Percentiles rank a stretch among this genome's conserved stretches.
Evolutionary conservation across 306 rosid genomes (phyloP).

Genomic region (Cicer chorassanicum): DNA sequence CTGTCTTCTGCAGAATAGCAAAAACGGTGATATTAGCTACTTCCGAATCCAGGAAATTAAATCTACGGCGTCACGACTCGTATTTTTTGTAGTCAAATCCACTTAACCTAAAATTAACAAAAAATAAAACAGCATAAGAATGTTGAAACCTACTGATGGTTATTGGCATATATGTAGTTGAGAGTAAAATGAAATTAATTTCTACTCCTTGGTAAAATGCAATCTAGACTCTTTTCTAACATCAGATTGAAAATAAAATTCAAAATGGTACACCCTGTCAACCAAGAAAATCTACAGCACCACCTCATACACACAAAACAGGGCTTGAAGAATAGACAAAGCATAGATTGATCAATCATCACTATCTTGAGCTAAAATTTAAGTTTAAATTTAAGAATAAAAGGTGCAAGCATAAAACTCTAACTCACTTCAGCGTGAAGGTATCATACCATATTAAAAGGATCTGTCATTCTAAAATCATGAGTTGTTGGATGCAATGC

Average conservation of each 20-base stretch:
- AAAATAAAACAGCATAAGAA: slow-evolving; percentile 13
- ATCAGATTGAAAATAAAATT: not conserved
- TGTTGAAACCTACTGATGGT: slow-evolving; percentile 26
- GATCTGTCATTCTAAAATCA: slow-evolving; percentile 14
- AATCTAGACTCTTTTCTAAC: not conserved
- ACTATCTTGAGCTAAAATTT: not conserved
- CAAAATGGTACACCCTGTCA: slow-evolving; percentile 20
- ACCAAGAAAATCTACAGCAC: not conserved
- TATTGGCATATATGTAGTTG: slow-evolving; percentile 25
- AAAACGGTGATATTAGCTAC: slow-evolving; percentile 34
- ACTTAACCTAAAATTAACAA: slow-evolving; percentile 32
- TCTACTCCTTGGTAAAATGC: not conserved
- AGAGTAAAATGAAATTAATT: slow-evolving; percentile 20
- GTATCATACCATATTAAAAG: slow-evolving; percentile 5
- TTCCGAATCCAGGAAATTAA: slow-evolving; percentile 23
- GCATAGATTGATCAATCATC: slow-evolving; percentile 26
- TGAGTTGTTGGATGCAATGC: slow-evolving; percentile 23
- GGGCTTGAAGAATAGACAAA: slow-evolving; percentile 14
- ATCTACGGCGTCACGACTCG: slow-evolving; percentile 12
- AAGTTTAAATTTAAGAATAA: slow-evolving; percentile 13
- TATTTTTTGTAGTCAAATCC: slow-evolving; percentile 22
- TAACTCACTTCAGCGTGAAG: slow-evolving; percentile 17
- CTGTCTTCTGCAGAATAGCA: slow-evolving; percentile 76
- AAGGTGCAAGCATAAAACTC: slow-evolving; percentile 32
- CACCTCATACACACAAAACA: not conserved